Conservation (phyloP, 2,329 filamentous ascomycete genomes). For the Chrysoporthe austroafricana region DNA sequence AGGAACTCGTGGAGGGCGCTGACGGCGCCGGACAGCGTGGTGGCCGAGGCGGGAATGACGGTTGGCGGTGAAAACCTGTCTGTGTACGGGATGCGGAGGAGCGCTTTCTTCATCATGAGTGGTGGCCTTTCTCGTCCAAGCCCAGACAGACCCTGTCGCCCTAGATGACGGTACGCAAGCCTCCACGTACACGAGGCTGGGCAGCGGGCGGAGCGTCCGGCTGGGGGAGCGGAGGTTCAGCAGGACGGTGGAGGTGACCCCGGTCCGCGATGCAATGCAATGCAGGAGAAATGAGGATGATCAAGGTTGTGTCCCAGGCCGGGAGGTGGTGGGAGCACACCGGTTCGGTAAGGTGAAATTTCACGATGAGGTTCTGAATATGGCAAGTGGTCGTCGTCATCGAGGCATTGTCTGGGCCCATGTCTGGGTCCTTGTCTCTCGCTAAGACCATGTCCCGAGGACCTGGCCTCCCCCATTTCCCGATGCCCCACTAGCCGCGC, state of each 20-base stretch:
- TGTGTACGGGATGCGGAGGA: constrained; percentile 91
- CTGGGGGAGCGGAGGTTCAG: not conserved
- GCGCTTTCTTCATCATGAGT: constrained; percentile 65
- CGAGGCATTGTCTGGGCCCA: not conserved
- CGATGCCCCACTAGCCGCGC: constrained; percentile 17
- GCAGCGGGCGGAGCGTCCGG: not conserved
- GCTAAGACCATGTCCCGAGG: not conserved
- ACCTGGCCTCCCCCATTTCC: constrained; percentile 17
- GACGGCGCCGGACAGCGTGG: constrained; percentile 72
- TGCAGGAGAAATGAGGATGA: not conserved
- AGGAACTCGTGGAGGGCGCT: constrained; percentile 80
- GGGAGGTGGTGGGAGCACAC: constrained; percentile 10
- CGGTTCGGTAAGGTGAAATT: constrained; percentile 6
- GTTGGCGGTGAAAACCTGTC: constrained; percentile 75
- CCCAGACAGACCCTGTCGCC: constrained; percentile 16
- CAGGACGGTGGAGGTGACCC: not conserved
- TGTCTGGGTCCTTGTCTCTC: too few species aligned
- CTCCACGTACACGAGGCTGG: constrained; percentile 15
- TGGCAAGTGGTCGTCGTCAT: constrained; percentile 27
- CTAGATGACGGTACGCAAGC: constrained; percentile 32
- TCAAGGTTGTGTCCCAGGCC: constrained; percentile 3
- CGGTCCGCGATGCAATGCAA: constrained; percentile 1
- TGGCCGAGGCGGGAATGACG: constrained; percentile 74
- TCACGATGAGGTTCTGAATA: constrained; percentile 2
- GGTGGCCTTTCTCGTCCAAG: constrained; percentile 22